Conservation (phyloP, 78 protist species). For the Dictyostelium citrinum region DNA sequence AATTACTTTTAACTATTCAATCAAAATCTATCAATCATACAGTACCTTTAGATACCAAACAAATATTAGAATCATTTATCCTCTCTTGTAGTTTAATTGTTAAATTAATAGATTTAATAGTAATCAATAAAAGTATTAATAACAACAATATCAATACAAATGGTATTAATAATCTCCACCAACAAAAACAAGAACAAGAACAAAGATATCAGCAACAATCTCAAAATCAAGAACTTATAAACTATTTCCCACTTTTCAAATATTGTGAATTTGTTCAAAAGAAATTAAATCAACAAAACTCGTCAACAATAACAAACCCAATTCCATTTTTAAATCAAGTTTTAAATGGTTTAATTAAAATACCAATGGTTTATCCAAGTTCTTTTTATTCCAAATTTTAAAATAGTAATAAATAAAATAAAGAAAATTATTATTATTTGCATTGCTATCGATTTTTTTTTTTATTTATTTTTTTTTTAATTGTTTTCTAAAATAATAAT, state of each 20-base stretch:
- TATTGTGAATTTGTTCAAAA: not conserved
- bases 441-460: not conserved
- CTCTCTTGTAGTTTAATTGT: constrained; percentile 5
- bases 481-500: not conserved
- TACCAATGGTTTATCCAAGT: not conserved
- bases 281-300: not conserved
- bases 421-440: not conserved
- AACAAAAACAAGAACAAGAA: not conserved
- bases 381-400: not conserved
- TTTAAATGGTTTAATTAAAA: not conserved
- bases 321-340: not conserved
- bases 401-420: not conserved
- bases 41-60: not conserved
- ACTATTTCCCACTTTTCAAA: not conserved
- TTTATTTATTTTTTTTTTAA: not conserved
- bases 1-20: not conserved
- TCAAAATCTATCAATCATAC: not conserved
- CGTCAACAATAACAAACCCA: not conserved
- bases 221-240: not conserved
- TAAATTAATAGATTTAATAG: not conserved
- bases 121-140: not conserved
- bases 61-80: constrained; percentile 8
- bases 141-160: not conserved
- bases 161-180: not conserved
- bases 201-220: not conserved